Base-by-base conservation (phyloP, 2,329 filamentous ascomycete species). In the Apiospora hydei region DNA sequence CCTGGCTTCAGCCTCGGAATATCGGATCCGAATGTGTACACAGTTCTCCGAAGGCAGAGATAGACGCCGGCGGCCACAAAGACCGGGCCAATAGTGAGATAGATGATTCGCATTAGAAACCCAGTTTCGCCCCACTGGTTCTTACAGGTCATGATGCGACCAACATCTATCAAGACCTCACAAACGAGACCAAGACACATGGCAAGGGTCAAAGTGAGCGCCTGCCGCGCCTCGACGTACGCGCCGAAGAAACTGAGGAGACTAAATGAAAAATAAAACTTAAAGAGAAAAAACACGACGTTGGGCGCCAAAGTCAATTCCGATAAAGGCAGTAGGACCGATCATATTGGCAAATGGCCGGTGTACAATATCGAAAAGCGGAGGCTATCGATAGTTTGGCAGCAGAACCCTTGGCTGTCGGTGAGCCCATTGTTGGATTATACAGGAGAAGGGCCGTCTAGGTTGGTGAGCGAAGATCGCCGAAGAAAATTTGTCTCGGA, bases 1-100 rank as follows among this genome's bases (percentile, higher is more conserved):
- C 82, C 80, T 0, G 86, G 86, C 26, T 78, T 79, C 70, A 88
- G 82, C 46, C 85, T 78, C n/a, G 85, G 87, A 76, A 87, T 85
- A 76, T 86, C 83, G 0, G 82, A 78, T 0, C 86, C 86, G 75
- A 86, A 87, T 0, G 82, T 84, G 67, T 81, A 80, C 14, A 88
- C 86, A 73, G 88, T 86, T 51, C 83, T 81, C 14, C 85, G 78
- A 68, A 92, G 82, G 73, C 88, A 91, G 69, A 93, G 82, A 77
- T 93, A 93, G 53, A 93, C 86, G 1, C 86, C 88, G 0, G 89
- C 91, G 11, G 89, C 87, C 78, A 92, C 84, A 77, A 92, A 92
- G 1, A 90, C 90, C 0, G 91, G 91, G 0, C 84, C 90, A 72
- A 92, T 86, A 4, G 90, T 92, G 71, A 93, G 83, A 74, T 87